Evolutionary conservation across 805 yeast species (phyloP), one percentile per base, ranked within the genome.

Genomic region (Cyberlindnera lachancei): DNA sequence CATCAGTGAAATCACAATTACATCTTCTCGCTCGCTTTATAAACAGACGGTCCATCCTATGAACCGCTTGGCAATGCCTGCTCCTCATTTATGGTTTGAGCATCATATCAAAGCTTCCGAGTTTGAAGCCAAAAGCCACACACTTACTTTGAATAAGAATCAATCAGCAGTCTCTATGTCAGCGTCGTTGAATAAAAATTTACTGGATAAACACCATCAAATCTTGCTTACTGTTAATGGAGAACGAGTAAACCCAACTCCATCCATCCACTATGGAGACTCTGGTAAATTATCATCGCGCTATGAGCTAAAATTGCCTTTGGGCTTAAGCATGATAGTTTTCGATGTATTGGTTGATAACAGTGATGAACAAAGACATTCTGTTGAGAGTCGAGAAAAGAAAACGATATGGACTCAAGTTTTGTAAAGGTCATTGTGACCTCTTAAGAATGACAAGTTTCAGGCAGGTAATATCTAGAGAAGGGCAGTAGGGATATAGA

Each of bases 141-240:
- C 75, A 6, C 40, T 73, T 16, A 59, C 62, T 12, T 52, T 77
- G 32, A 76, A 79, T 10, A 52, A 63, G 10, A 56, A 59, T 27
- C 68, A 71, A 24, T 64, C 66, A 21, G 64, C 75, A 1, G 50
- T 74, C 28, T 58, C 67, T 5, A 50, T 74, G 4, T 46, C 61
- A 15, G 66, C 68, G 4, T 54, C 61, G 18, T 54, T 77, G 31
- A 62, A 67, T 40, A 65, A 63, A 30, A 46, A 56, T 19, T 58
- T 64, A 36, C 53, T 53, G 36, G 55, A 51, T 39, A 62, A 48
- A 48, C 66, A 52, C 33, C 65, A 66, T 43, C 40, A 48, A 9
- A 53, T 64, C 5, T 55, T 49, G 18, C 42, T 70, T 26, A 52
- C 57, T 6, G 60, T 68, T 18, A 70, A 70, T 41, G 64, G 66